phyloP scores from a whole-genome alignment of 2,329 filamentous ascomycete species.

The Colletotrichum acutatum region DNA sequence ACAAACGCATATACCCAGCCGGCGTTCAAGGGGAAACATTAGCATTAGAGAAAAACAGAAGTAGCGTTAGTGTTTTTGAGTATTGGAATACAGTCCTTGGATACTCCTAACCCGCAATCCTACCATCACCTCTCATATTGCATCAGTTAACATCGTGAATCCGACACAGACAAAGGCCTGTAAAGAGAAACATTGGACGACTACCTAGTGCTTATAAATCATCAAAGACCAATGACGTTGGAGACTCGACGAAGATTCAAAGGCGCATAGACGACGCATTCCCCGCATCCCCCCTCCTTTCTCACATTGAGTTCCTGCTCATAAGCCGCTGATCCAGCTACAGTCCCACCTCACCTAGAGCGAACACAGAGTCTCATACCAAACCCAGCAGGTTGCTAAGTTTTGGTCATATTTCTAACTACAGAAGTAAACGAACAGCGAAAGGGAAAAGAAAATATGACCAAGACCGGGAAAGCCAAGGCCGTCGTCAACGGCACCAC shows the following conservation, averaged over 20 bases:
- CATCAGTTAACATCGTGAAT: neutral
- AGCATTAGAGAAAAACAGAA: constrained; percentile 9
- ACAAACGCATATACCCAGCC: constrained; percentile 29
- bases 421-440: neutral
- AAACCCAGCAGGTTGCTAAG: neutral
- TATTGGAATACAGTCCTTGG: neutral
- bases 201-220: constrained; percentile 27
- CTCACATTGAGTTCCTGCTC: neutral
- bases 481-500: constrained; percentile 60
- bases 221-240: constrained; percentile 26
- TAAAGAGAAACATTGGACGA: neutral
- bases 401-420: neutral
- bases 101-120: no score
- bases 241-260: constrained; percentile 16
- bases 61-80: neutral
- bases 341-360: neutral
- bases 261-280: neutral
- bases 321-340: neutral
- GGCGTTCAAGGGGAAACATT: constrained; percentile 21
- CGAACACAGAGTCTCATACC: no score
- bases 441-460: constrained; percentile 8
- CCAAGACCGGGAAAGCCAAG: constrained; percentile 46
- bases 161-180: neutral
- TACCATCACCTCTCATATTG: neutral
- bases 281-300: neutral